These are phyloP conservation scores for Alliaria petiolata DNA, from an alignment of 345 rosid species.

Conservation along the genomic window DNA sequence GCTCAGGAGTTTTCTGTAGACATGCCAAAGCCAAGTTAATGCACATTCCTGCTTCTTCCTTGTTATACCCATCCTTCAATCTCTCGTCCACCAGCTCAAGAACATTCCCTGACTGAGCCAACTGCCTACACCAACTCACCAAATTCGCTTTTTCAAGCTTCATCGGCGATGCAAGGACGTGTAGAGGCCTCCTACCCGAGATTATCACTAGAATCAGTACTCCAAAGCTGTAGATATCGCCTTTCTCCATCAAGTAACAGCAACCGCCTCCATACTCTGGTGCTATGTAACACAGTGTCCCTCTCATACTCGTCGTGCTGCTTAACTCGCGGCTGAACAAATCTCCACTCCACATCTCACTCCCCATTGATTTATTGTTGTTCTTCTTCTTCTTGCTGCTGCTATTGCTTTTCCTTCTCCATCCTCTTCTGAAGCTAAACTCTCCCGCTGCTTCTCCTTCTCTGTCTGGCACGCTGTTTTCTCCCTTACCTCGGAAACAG, in stretches of 20 bases:
- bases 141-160: constrained; percentile 94
- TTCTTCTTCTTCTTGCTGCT: constrained; percentile 40
- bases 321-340: constrained; percentile 89
- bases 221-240: constrained; percentile 93
- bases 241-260: constrained; percentile 91
- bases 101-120: constrained; percentile 78
- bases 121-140: constrained; percentile 92
- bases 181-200: constrained; percentile 91
- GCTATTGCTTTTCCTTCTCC: constrained; percentile 43
- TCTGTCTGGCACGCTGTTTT: constrained; percentile 32
- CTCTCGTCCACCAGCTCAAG: constrained; percentile 89
- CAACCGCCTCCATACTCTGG: constrained; percentile 90
- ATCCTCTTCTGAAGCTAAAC: constrained; percentile 89
- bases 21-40: constrained; percentile 83
- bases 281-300: constrained; percentile 92
- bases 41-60: constrained; percentile 81
- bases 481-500: constrained; percentile 42
- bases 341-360: constrained; percentile 98
- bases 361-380: constrained; percentile 45
- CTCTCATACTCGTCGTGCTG: constrained; percentile 99
- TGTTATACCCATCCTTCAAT: constrained; percentile 61
- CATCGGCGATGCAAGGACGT: constrained; percentile 93
- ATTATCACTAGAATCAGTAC: constrained; percentile 87
- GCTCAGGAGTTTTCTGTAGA: constrained; percentile 86
- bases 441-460: constrained; percentile 67